Evolutionary conservation across 148 eudicot species (phyloP), one percentile per base, ranked within the genome.

Genomic region (Camellia lanceoleosa): DNA sequence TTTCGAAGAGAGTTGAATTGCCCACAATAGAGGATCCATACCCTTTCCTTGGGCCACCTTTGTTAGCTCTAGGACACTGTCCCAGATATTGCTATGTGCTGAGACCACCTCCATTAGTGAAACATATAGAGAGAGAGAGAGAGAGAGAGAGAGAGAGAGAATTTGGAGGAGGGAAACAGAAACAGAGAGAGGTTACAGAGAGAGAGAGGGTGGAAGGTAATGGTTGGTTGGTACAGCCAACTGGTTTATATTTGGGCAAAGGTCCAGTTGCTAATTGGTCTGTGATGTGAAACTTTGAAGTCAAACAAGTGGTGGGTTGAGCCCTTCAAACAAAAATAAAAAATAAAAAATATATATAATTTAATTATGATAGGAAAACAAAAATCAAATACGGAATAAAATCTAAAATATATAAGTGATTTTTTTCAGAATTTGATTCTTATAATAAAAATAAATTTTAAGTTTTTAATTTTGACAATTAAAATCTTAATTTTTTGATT

Each of bases 21-120:
- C 98, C 99, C 99, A 96, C 66, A 82, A 15, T 72, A 84, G 80
- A 59, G 98, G 97, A 77, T 96, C 97, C 74, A 82, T 84, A 13
- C 91, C 92, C 83, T 89, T 92, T 44, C 87, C 86, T 86, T 91
- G 93, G 70, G 92, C 91, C 72, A 42, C 71, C 80, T 91, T 90
- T 5, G 98, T 92, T 62, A 85, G 81, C 44, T 88, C 91, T 30
- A 92, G 20, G 16, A 92, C 88, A 84, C 66, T 85, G 79, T 86
- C 93, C 95, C 95, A 92, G 55, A 89, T 19, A 43, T 54, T 56
- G 41, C 41, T 78, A 23, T 51, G 75, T 43, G 67, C 43, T 54
- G 82, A 23, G 3, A 87, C 75, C 73, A 85, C 51, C 55, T 80
- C 90, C 95, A 91, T 91, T 67, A 68, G 15, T 67, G 81, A 69